Percentiles rank a stretch among this genome's conserved stretches.
These are phyloP conservation scores for Capsicum pubescens DNA, from an alignment of 257 asterid genomes.

Conservation along the genomic window DNA sequence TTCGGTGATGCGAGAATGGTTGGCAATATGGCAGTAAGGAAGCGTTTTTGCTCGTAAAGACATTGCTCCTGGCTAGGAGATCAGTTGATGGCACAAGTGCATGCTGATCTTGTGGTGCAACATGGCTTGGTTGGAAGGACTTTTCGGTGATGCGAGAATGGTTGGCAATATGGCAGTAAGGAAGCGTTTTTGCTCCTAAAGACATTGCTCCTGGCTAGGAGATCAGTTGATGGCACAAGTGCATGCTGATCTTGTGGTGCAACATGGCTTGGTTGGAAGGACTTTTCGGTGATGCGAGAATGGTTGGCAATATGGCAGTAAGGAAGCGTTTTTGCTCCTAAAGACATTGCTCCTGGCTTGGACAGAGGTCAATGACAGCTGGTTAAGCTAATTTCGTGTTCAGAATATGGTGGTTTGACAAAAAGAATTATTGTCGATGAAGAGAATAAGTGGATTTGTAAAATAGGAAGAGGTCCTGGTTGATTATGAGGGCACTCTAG, in stretches of 20 bases:
- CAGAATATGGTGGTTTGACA: constrained; percentile 6
- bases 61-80: constrained; percentile 19
- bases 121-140: neutral
- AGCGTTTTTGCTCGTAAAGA: neutral
- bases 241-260: neutral
- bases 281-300: constrained; percentile 17
- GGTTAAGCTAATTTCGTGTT: neutral
- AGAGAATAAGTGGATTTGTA: neutral
- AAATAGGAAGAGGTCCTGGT: constrained; percentile 4
- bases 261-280: neutral
- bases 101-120: neutral
- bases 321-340: constrained; percentile 20
- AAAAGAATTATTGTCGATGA: constrained; percentile 19
- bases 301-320: neutral
- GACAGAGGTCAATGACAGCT: neutral
- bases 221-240: neutral
- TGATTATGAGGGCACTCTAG: neutral
- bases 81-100: neutral
- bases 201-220: neutral
- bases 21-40: neutral
- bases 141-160: constrained; percentile 13
- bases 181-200: constrained; percentile 17
- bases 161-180: neutral
- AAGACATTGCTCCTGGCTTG: neutral
- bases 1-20: constrained; percentile 6